Conservation (phyloP, 495 filamentous ascomycete genomes). For the Platismatia glauca region DNA sequence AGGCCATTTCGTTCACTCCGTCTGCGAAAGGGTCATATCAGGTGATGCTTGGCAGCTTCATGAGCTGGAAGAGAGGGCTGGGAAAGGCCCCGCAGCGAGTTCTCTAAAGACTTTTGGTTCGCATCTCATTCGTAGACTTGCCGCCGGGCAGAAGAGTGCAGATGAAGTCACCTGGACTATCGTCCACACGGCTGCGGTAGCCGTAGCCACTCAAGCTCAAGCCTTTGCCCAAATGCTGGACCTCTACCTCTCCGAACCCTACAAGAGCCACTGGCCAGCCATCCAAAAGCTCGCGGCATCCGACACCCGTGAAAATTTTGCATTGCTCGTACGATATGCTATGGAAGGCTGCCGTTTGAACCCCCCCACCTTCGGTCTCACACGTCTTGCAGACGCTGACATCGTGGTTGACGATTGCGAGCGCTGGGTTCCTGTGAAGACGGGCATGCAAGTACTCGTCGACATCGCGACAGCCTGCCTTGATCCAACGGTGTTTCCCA, state of each 20-base stretch:
- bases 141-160: background rate
- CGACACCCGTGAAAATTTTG: background rate
- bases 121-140: background rate
- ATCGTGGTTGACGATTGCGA: background rate
- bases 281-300: background rate
- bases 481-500: conserved; percentile 37
- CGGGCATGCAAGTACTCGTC: background rate
- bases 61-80: no score
- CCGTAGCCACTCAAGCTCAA: background rate
- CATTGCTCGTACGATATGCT: background rate
- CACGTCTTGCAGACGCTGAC: background rate
- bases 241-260: background rate
- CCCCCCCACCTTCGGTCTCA: background rate
- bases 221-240: background rate
- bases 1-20: background rate
- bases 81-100: background rate
- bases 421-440: background rate
- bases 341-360: background rate
- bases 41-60: background rate
- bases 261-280: background rate
- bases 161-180: background rate
- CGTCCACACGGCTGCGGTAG: background rate
- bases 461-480: background rate
- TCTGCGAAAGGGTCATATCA: background rate
- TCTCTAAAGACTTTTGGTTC: background rate